Base-by-base conservation (phyloP, 208 protist genomes). In the Trypanosoma theileri region DNA sequence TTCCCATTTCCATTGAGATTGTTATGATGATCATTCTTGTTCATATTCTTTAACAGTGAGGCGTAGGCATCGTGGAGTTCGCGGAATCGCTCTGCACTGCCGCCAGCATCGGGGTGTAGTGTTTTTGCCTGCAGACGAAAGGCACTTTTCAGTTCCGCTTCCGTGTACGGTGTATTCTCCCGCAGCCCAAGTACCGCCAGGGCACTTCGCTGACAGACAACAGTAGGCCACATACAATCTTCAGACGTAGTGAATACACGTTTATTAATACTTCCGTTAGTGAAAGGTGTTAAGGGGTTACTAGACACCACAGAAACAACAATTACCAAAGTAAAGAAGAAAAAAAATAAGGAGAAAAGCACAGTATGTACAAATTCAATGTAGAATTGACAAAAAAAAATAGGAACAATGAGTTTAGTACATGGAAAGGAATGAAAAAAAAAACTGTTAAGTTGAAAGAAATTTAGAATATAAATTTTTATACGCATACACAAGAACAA, bases 81-180 rank as follows among this genome's bases (percentile, higher is more conserved):
- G 4, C 75, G 67, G 59, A 85, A 82, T 50, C 11, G 19, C 16
- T 59, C 56, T 22, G 74, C 66, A 59, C 59, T 71, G 11, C 84
- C 80, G 16, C 84, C 80, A 6, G 67, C 75, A 50, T 85, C 75
- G 12, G 80, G 78, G 64, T 81, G 83, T 8, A 66, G n/a, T 13
- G 19, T 26, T 58, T 86, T 83, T 6, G 63, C 77, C 35, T 75
- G 51, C 2, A 46, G 56, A 50, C 62, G 55, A 71, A 77, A 82
- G 0, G 77, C 73, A 4, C 57, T 61, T 62, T 81, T 81, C 35
- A 84, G 54, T 31, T 80, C 77, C 0, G 62, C 66, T 56, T 62
- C 42, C n/a, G 77, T 62, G 69, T 81, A 70, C 14, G 11, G 2
- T 1, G 17, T 17, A 13, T 55, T 54, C 1, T 65, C 26, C 28